A percentile compares a stretch with the other conserved stretches of the same genome.
Conservation (phyloP, 2,329 filamentous ascomycete genomes). For the Coleophoma eucalyptorum region DNA sequence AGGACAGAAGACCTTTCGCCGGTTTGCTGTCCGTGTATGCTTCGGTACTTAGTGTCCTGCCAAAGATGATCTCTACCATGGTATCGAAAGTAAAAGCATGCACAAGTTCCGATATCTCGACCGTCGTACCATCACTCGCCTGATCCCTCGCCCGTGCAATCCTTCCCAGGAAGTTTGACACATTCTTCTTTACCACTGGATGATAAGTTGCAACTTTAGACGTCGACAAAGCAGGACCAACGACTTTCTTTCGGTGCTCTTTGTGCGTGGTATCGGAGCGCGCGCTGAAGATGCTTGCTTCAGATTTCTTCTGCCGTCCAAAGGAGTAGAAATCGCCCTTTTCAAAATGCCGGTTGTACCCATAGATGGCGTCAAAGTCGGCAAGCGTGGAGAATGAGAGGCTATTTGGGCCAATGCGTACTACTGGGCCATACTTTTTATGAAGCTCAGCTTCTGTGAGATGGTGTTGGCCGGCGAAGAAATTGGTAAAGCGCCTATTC, state of each 20-base stretch:
- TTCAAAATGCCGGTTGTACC: constrained; percentile 17
- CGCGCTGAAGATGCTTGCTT: constrained; percentile 3
- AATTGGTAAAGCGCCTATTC: background rate
- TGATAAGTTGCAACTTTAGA: background rate
- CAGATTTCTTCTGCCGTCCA: background rate
- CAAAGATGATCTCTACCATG: constrained; percentile 3
- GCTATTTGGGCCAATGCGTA: constrained; percentile 23
- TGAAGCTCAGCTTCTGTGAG: constrained; percentile 3
- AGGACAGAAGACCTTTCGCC: background rate
- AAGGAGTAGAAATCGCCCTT: constrained; percentile 7
- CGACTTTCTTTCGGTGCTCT: constrained; percentile 3
- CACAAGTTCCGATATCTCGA: background rate
- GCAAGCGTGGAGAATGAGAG: constrained; percentile 28
- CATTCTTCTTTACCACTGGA: constrained; percentile 1
- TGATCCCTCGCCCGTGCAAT: background rate
- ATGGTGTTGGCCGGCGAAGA: background rate
- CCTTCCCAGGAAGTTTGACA: background rate
- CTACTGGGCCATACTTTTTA: constrained; percentile 2
- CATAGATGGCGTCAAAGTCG: constrained; percentile 47
- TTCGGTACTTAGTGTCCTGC: background rate
- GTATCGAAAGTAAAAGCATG: constrained; percentile 7
- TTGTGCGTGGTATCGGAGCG: constrained; percentile 4
- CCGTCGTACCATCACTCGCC: background rate
- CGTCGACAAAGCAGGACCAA: constrained; percentile 2
- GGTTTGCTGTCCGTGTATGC: background rate